Evolutionary conservation across 75 land plant genomes (phyloP).

Genomic region (Pinus taeda): DNA sequence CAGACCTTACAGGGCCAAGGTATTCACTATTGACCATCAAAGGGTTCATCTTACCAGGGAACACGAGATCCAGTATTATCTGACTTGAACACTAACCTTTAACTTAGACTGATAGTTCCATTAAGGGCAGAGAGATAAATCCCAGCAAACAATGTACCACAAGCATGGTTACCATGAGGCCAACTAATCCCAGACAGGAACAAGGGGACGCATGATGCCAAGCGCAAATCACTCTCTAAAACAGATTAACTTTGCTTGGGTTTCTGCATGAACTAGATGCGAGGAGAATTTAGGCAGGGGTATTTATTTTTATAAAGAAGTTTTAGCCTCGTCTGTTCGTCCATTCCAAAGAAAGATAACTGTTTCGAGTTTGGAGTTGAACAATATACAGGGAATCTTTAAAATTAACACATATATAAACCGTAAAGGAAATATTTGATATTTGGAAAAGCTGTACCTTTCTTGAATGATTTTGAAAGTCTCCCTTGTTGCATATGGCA

Average conservation of each 20-base stretch:
- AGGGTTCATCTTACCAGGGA: background rate
- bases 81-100: background rate
- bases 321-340: too few relatives aligned
- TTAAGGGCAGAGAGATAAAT: too few relatives aligned
- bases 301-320: too few relatives aligned
- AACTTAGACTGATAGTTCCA: background rate
- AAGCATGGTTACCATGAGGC: too few relatives aligned
- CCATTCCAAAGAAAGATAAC: background rate
- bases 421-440: background rate
- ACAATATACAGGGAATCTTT: background rate
- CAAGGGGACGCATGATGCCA: too few relatives aligned
- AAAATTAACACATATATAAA: background rate
- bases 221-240: background rate
- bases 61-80: background rate
- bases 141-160: too few relatives aligned
- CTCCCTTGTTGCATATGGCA: slow-evolving; percentile 89
- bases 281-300: too few relatives aligned
- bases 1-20: background rate
- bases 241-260: too few relatives aligned
- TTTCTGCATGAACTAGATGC: too few relatives aligned
- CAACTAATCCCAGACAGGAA: too few relatives aligned
- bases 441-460: slow-evolving; percentile 40
- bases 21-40: background rate
- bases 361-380: background rate
- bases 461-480: slow-evolving; percentile 79